These are phyloP conservation scores for Microdochium bolleyi DNA, from an alignment of 2,329 filamentous ascomycete species.

Conservation along the genomic window DNA sequence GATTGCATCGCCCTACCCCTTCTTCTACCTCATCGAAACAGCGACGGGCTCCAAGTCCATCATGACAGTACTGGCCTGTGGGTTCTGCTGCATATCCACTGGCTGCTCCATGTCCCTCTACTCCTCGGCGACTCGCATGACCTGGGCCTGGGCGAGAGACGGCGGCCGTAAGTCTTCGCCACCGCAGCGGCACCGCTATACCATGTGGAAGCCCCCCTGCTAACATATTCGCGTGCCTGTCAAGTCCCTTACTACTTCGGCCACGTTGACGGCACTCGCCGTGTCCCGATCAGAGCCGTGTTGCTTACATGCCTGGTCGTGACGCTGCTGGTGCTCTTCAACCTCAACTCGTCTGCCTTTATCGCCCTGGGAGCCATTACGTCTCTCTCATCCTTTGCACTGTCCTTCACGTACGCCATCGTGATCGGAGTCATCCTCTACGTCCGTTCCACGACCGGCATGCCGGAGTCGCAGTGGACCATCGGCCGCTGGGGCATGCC, in stretches of 20 bases:
- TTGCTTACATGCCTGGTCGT: no score
- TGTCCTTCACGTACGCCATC: constrained; percentile 1
- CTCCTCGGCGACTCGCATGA: not conserved
- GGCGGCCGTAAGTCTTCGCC: not conserved
- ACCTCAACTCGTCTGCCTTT: no score
- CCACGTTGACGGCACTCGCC: no score
- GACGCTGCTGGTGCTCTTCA: no score
- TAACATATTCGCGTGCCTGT: no score
- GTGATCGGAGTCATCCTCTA: not conserved
- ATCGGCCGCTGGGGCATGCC: constrained; percentile 1
- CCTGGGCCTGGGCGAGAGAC: not conserved
- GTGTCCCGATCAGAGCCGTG: no score
- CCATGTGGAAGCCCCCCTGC: no score
- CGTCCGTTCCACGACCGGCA: not conserved
- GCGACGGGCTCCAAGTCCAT: not conserved
- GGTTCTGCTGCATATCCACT: not conserved
- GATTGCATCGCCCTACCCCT: not conserved
- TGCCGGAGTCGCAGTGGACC: not conserved
- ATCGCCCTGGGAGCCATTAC: no score
- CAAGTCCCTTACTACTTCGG: no score
- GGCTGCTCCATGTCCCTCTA: not conserved
- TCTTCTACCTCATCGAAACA: not conserved
- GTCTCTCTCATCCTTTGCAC: not conserved
- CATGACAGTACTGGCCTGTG: not conserved
- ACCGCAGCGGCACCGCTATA: no score